Percentiles rank a stretch among this genome's conserved stretches.
Evolutionary conservation across 1,284 basidiomycete species (phyloP).

Genomic region (Gymnopus androsaceus): DNA sequence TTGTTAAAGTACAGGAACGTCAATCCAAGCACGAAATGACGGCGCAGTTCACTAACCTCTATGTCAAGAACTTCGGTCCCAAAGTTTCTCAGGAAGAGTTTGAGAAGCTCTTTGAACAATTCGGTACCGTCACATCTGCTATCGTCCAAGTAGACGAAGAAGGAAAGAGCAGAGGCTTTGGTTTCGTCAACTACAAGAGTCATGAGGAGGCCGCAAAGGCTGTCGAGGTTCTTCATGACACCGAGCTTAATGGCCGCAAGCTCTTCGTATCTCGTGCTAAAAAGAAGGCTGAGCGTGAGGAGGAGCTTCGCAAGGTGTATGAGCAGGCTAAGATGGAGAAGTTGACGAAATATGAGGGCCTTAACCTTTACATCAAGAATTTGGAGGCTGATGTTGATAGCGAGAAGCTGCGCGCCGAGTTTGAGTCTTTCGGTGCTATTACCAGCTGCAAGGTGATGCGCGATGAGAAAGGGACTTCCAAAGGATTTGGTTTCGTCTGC

Average conservation of each 20-base stretch:
- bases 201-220: slow-evolving; percentile 94
- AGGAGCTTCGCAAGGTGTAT: slow-evolving; percentile 92
- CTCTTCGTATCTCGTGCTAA: slow-evolving; percentile 97
- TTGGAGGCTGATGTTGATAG: slow-evolving; percentile 92
- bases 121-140: slow-evolving; percentile 89
- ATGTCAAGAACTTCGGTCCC: slow-evolving; percentile 94
- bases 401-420: slow-evolving; percentile 92
- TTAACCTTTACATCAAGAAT: slow-evolving; percentile 99
- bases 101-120: slow-evolving; percentile 78
- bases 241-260: slow-evolving; percentile 85
- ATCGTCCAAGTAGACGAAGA: slow-evolving; percentile 81
- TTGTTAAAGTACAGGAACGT: slow-evolving; percentile 63
- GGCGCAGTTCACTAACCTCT: slow-evolving; percentile 97
- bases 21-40: slow-evolving; percentile 98
- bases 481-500: slow-evolving; percentile 99
- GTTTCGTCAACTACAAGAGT: slow-evolving; percentile 95
- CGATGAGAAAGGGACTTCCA: slow-evolving; percentile 88
- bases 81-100: slow-evolving; percentile 90
- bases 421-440: slow-evolving; percentile 96
- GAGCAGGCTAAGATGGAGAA: slow-evolving; percentile 98
- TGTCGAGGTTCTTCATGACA: slow-evolving; percentile 90
- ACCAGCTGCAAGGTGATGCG: slow-evolving; percentile 99
- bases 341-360: slow-evolving; percentile 96
- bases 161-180: slow-evolving; percentile 95
- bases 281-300: slow-evolving; percentile 98